A percentile compares a stretch with the other conserved stretches of the same genome.
phyloP scores from a whole-genome alignment of 2,329 filamentous ascomycete genomes.

The Stagonosporopsis tanaceti region DNA sequence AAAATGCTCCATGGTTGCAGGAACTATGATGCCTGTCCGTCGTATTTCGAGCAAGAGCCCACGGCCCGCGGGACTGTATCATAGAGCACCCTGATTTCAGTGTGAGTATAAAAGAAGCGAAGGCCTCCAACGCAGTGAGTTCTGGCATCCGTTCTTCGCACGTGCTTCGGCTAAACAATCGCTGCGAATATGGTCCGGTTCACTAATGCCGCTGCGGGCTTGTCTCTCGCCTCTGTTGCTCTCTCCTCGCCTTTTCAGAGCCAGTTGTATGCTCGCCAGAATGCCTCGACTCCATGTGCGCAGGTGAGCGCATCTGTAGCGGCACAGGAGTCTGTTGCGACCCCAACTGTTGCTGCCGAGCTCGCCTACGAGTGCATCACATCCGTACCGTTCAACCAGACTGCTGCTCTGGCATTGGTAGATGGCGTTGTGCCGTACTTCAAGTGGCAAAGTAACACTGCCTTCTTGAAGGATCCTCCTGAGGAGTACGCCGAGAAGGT shows the following conservation, averaged over 20 bases:
- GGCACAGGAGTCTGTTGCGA: conserved; percentile 33
- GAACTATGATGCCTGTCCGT: conserved; percentile 29
- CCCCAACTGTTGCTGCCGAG: conserved; percentile 53
- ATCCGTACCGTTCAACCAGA: conserved; percentile 56
- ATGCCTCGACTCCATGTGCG: conserved; percentile 45
- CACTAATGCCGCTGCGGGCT: conserved; percentile 28
- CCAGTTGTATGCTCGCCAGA: conserved; percentile 36
- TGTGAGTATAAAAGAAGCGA: conserved; percentile 21
- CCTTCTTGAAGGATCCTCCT: conserved; percentile 56
- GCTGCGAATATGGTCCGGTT: conserved; percentile 35
- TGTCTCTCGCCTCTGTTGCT: conserved; percentile 39
- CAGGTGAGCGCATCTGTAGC: conserved; percentile 41
- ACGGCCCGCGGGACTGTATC: conserved; percentile 14
- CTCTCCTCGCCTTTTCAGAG: conserved; percentile 35
- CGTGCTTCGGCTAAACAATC: conserved; percentile 3
- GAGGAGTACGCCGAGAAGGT: conserved; percentile 56
- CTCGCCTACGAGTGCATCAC: conserved; percentile 58
- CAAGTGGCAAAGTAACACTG: conserved; percentile 56
- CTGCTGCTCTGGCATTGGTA: conserved; percentile 50
- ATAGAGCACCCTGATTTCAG: conserved; percentile 9
- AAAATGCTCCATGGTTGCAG: conserved; percentile 16
- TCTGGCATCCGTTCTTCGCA: conserved; percentile 11
- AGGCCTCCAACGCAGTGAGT: not conserved
- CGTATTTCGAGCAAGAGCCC: conserved; percentile 12
- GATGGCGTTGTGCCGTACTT: conserved; percentile 56